Percentiles rank a stretch among this genome's conserved stretches.
phyloP scores from a whole-genome alignment of 1,284 basidiomycete genomes.

The Ustilago curta region DNA sequence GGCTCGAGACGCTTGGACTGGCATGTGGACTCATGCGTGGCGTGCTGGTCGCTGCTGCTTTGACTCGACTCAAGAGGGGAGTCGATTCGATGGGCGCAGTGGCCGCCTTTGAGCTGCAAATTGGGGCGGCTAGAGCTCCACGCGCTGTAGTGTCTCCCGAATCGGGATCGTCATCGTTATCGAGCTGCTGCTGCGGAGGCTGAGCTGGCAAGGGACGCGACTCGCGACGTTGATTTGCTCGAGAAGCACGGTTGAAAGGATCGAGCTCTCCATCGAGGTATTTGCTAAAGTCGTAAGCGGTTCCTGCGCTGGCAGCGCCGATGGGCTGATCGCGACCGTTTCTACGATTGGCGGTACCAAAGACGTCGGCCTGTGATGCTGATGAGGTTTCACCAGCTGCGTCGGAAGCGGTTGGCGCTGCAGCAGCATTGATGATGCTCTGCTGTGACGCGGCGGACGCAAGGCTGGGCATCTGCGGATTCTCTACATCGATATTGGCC shows the following conservation, averaged over 20 bases:
- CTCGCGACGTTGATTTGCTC: constrained; percentile 34
- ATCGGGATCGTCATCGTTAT: constrained; percentile 19
- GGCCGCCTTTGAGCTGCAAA: background rate
- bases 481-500: constrained; percentile 41
- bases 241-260: constrained; percentile 48
- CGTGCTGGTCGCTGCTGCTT: constrained; percentile 19
- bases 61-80: constrained; percentile 34
- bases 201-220: constrained; percentile 43
- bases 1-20: constrained; percentile 42
- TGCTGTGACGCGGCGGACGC: background rate
- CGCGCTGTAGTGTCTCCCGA: constrained; percentile 46
- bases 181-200: background rate
- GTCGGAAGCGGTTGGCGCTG: background rate
- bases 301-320: constrained; percentile 18
- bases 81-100: constrained; percentile 37
- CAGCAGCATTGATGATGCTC: background rate
- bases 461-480: constrained; percentile 29
- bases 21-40: constrained; percentile 47
- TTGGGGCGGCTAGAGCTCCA: constrained; percentile 9
- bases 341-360: constrained; percentile 32
- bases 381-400: constrained; percentile 18
- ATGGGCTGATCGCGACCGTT: constrained; percentile 33
- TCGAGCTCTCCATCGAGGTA: constrained; percentile 50
- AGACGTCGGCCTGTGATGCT: constrained; percentile 37
- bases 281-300: constrained; percentile 47